Base-by-base conservation (phyloP, 2,329 filamentous ascomycete species). In the Xylariaceae sp. region DNA sequence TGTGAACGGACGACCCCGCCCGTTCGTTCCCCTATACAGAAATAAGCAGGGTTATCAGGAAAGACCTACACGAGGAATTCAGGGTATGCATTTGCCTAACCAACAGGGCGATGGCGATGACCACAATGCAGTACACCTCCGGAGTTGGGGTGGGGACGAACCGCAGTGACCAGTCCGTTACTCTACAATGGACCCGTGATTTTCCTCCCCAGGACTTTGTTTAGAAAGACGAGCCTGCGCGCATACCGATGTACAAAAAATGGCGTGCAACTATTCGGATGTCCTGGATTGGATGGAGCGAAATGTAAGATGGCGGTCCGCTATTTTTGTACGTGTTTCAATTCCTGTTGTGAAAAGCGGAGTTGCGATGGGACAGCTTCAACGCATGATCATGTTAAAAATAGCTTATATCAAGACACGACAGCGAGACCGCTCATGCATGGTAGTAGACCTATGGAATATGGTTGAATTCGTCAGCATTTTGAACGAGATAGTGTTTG, bases 61-160 rank as follows among this genome's bases (percentile, higher is more conserved):
- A 54, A 57, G 57, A 54, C 54, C 57, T 54, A 37, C 35, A 7
- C 8, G 35, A 37, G 8, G 35, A 11, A 37, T 7, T 37, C 35
- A 11, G 8, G 35, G 35, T 11, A 11, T 7, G 35, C 35, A 11
- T 9, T 11, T 51, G 19, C 26, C 44, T 45, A 54, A 44, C 8
- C 12, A 11, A 3, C 8, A 9, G 8, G 35, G 35, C 35, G 43
- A 11, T 37, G 8, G 35, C 8, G 35, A 37, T 37, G 35, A 11
- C 3, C 3, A 11, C 35, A 37, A 11, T 37, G 35, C 12, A 37
- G 54, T 42, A 49, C 51, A 37, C 37, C 49, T 47, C 44, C 59
- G 57, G 59, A 61, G 52, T 55, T 54, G 41, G 41, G 45, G 57
- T 57, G 57, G 59, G 59, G 57, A 50, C 47, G 42, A 55, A 47